These are phyloP conservation scores for Candida coquimbonensis DNA, from an alignment of 805 yeast species.

Conservation along the genomic window DNA sequence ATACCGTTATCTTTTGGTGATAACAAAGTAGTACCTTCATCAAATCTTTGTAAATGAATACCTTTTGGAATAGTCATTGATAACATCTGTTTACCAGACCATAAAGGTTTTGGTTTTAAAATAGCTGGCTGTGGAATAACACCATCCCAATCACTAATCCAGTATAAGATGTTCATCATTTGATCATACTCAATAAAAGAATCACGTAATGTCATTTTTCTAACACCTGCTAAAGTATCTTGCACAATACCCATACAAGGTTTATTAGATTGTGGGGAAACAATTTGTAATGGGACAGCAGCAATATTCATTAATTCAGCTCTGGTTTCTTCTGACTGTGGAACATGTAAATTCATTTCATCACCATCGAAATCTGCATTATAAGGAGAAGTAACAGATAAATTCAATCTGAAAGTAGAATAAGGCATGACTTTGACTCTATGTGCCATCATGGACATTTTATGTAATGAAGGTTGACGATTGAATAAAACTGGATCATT, in stretches of 20 bases:
- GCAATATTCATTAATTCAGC: conserved; percentile 93
- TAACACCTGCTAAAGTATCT: conserved; percentile 94
- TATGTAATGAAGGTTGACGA: conserved; percentile 98
- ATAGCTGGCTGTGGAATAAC: conserved; percentile 94
- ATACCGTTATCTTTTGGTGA: conserved; percentile 94
- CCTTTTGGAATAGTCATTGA: conserved; percentile 95
- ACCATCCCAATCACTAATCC: conserved; percentile 99
- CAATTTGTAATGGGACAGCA: conserved; percentile 96
- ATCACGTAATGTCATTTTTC: conserved; percentile 93
- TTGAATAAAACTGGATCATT: conserved; percentile 96
- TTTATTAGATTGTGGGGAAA: conserved; percentile 96
- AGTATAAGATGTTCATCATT: conserved; percentile 91
- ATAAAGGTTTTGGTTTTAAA: conserved; percentile 87
- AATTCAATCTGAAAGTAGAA: conserved; percentile 91
- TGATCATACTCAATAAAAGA: conserved; percentile 83
- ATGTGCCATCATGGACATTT: conserved; percentile 99
- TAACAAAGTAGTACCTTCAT: conserved; percentile 74
- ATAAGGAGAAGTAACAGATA: conserved; percentile 98
- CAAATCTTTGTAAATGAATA: conserved; percentile 88
- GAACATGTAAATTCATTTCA: conserved; percentile 90
- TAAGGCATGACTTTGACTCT: conserved; percentile 98
- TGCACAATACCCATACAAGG: conserved; percentile 99
- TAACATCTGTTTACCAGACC: conserved; percentile 95
- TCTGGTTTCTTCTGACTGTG: conserved; percentile 96
- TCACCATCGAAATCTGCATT: conserved; percentile 99